Evolutionary conservation across 441 rosid genomes (phyloP), one percentile per base, ranked within the genome.

Genomic region (Populus hybrid): DNA sequence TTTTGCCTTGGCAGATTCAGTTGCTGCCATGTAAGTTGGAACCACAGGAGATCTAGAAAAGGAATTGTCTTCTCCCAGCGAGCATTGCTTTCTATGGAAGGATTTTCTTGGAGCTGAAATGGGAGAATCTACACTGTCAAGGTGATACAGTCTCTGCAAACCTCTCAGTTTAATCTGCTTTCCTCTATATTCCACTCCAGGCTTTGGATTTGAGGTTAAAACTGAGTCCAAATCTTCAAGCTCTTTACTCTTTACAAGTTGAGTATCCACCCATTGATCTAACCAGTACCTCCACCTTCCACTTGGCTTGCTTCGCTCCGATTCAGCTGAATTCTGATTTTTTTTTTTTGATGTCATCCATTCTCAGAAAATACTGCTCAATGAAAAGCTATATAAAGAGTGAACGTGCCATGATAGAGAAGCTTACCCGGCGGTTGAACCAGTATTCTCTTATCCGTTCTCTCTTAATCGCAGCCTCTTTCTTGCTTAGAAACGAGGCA

Each of bases 21-120:
- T 95, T 72, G 95, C 88, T 67, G 96, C 91, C 99, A 95, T 95
- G 83, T 95, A 95, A 66, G 97, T 86, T 72, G 97, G 98, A 64
- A 88, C 72, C 10, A 75, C 59, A 30, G 87, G 90, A 38, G 87
- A 79, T 18, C 81, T 79, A 1, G 87, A 65, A 73, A 81, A 88
- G 2, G 79, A 75, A 28, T 86, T 89, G 54, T 94, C 96, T 10
- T 91, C 94, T 65, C 91, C 92, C 12, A 83, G 10, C 1, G 97
- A 90, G 74, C 65, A 77, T 69, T 89, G 94, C 81, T 83, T 94
- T 80, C 76, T 83, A 73, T 91, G 92, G 67, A 79, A 82, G 32
- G 82, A 81, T 78, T 90, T 95, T 82, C 89, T 81, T 8, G 88
- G 80, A 40, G 81, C 84, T 35, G 74, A 28, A 20, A 54, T 23